Conservation (phyloP, 2,329 filamentous ascomycete species). For the Cryphonectria carpinicola region DNA sequence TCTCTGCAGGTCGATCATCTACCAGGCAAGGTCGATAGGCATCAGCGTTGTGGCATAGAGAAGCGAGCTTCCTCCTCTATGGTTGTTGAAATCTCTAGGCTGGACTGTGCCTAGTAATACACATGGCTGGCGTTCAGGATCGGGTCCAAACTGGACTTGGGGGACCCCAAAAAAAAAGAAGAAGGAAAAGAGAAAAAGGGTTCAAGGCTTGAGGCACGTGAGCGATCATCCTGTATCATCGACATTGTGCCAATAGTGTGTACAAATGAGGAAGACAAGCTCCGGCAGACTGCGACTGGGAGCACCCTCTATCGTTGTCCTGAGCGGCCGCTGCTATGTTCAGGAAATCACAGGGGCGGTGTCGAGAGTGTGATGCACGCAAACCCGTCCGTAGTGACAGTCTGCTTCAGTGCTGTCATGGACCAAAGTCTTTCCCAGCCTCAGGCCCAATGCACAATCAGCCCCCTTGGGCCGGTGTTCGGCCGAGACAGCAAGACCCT, state of each 20-base stretch:
- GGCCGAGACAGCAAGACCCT: constrained; percentile 6
- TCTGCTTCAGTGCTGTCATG: neutral
- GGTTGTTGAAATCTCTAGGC: neutral
- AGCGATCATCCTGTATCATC: neutral
- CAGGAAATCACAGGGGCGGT: neutral
- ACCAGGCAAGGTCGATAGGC: constrained; percentile 75
- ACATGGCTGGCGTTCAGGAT: constrained; percentile 28
- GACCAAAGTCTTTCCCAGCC: neutral
- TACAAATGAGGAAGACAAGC: neutral
- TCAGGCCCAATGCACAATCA: constrained; percentile 7
- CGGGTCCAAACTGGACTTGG: constrained; percentile 16
- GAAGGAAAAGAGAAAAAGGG: neutral
- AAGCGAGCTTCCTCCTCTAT: neutral
- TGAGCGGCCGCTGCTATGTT: neutral
- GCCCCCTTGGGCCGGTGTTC: constrained; percentile 4
- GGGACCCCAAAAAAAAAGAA: neutral
- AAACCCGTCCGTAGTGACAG: neutral
- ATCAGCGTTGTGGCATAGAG: constrained; percentile 68
- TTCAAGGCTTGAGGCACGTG: neutral
- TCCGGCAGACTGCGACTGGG: neutral
- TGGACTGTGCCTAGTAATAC: neutral
- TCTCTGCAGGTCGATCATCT: constrained; percentile 74
- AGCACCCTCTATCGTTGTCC: neutral
- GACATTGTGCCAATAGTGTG: constrained; percentile 16
- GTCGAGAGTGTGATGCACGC: neutral